Evolutionary conservation across 1,284 basidiomycete species (phyloP), one percentile per base, ranked within the genome.

Genomic region (Neonothopanus nambi): DNA sequence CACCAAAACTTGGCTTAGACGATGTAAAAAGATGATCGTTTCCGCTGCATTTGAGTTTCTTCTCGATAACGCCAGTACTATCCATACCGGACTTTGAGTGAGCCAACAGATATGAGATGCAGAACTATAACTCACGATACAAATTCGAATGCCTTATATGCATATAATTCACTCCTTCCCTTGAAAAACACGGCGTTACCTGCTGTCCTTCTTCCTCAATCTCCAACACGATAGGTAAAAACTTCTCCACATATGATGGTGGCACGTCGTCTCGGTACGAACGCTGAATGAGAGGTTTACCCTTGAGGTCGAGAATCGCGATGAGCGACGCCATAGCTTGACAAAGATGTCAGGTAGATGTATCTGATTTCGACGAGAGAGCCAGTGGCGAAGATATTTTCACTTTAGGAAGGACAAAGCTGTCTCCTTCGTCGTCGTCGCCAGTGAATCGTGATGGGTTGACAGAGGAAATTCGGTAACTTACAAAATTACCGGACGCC

Each of bases 71-170:
- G 96, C 97, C 43, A 99, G 86, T 41, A 99, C 95, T 98, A 65
- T 49, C 36, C 20, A 26, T 39, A 40, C 24, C 39, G 36, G 46
- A 53, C 42, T 37, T 20, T 26, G 36, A 38, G 7, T 20, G 17
- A 30, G 35, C 21, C 18, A 20, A 24, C 6, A 54, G 37, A n/a
- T 42, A 18, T 11, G 9, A 42, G 33, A 38, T 21, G 8, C 11
- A 15, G 5, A 38, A 36, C 21, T 3, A 15, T 20, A 13, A 81
- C 93, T 66, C 67, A 97, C 95, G 79, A 70, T 99, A 99, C 8
- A 99, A 79, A 71, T 99, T 99, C 58, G 95, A 97, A 73, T 98
- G 96, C 36, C 96, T 83, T 66, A 99, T 97, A 70, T 98, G 95
- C 89, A 98, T 93, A 74, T 96, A 99, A 73, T 98, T 98, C 74